Conservation (phyloP, 805 yeast genomes). For the Candida railenensis region DNA sequence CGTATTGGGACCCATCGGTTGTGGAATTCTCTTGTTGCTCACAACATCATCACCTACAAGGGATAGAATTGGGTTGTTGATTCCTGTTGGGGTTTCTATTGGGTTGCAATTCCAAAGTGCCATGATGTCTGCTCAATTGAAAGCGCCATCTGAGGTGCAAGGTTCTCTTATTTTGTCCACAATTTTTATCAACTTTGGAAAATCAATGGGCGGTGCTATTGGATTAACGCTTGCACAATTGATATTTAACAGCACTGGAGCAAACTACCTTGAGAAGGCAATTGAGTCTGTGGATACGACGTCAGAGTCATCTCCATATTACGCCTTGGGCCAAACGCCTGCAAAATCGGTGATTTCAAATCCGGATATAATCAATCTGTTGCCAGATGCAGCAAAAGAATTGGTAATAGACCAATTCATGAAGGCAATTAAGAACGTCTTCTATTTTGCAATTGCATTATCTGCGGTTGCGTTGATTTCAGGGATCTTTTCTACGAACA, state of each 20-base stretch:
- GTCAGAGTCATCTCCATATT: conserved; percentile 10
- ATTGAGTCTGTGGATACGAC: background rate
- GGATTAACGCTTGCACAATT: conserved; percentile 32
- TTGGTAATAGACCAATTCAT: conserved; percentile 31
- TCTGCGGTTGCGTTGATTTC: conserved; percentile 29
- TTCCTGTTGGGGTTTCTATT: conserved; percentile 31
- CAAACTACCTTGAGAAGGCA: conserved; percentile 12
- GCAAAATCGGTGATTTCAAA: conserved; percentile 18
- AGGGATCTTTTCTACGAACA: conserved; percentile 39
- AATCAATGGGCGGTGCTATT: conserved; percentile 32
- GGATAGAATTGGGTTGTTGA: conserved; percentile 31
- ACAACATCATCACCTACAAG: conserved; percentile 19
- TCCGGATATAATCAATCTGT: conserved; percentile 24
- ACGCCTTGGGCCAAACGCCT: conserved; percentile 12
- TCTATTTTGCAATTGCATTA: conserved; percentile 39
- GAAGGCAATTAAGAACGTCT: conserved; percentile 39
- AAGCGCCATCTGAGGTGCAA: conserved; percentile 33
- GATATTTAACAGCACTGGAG: conserved; percentile 23
- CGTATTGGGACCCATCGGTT: conserved; percentile 31
- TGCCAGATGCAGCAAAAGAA: conserved; percentile 21
- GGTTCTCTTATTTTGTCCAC: conserved; percentile 37
- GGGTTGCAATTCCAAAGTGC: conserved; percentile 39
- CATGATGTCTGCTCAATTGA: conserved; percentile 33
- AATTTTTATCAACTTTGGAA: conserved; percentile 30
- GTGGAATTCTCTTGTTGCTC: conserved; percentile 31